A percentile compares a stretch with the other conserved stretches of the same genome.
Conservation (phyloP, 2,329 filamentous ascomycete genomes). For the Beauveria sp. region DNA sequence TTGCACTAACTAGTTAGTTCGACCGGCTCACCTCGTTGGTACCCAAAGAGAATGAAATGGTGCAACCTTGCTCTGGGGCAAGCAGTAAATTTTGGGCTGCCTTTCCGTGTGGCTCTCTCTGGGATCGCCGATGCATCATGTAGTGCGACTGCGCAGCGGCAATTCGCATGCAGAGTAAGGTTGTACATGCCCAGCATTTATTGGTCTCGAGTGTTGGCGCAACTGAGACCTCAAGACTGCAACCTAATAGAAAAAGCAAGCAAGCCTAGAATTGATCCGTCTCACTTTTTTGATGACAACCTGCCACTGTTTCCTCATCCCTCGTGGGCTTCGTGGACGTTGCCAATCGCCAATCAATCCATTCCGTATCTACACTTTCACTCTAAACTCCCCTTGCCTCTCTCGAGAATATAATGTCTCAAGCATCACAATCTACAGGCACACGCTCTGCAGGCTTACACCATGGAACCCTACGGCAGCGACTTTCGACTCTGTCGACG, state of each 20-base stretch:
- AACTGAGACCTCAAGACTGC: not conserved
- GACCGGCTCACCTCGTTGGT: too few relatives aligned
- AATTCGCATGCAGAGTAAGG: too few relatives aligned
- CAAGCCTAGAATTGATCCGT: not conserved
- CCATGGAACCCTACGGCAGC: conserved; percentile 24
- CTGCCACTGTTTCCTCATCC: too few relatives aligned
- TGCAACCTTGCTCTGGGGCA: too few relatives aligned
- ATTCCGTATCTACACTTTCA: too few relatives aligned
- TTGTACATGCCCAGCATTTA: too few relatives aligned
- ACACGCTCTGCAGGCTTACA: not conserved
- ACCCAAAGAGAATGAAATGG: too few relatives aligned
- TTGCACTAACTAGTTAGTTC: too few relatives aligned
- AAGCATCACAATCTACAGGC: not conserved
- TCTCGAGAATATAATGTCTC: not conserved
- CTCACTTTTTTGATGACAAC: not conserved
- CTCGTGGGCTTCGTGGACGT: too few relatives aligned
- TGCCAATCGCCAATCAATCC: too few relatives aligned
- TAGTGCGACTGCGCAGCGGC: not conserved
- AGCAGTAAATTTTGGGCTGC: not conserved
- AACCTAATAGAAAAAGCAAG: too few relatives aligned
- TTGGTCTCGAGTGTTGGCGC: not conserved
- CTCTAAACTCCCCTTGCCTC: too few relatives aligned
- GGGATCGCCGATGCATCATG: not conserved
- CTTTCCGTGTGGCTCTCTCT: not conserved
- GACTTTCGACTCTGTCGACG: conserved; percentile 29